Base-by-base conservation (phyloP, 192 early-diverging fungal species). In the Cetraspora pellucida region DNA sequence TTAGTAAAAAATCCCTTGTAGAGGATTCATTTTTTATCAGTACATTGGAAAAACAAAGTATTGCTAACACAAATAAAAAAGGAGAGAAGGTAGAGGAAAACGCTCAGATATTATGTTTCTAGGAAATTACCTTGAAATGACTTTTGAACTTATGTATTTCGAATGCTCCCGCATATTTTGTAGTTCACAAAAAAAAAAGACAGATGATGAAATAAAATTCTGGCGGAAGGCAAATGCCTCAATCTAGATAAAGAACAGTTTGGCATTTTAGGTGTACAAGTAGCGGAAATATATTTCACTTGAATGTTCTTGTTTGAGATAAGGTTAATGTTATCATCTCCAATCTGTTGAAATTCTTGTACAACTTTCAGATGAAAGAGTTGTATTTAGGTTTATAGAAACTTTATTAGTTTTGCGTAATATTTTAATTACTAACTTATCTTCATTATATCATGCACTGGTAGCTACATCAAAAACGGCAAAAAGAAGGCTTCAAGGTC, bases 101-200 rank as follows among this genome's bases (percentile, higher is more conserved):
- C 44, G 44, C 16, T 17, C 65, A 68, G 31, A 68, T 68, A 68
- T 68, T 6, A 68, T 68, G 65, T 28, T 68, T 1, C 7, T 47
- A 45, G 27, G 16, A 23, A 68, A 47, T 19, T 68, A 68, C 27
- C 45, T 16, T 25, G 60, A 63, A 63, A 30, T 2, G 23, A 63
- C 37, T 37, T 37, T 37, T 37, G 37, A 37, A 37, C 37, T 37
- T 37, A 1, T 37, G 37, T 1, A 37, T 63, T 0, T 63, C 60
- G 60, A 63, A 63, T 63, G 60, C 9, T 9, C 60, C 23, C 60
- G 60, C 60, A 3, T 63, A 63, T n/a, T 63, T 63, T 63, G 65
- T 45, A 68, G 44, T 47, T 5, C 65, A 68, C 65, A 68, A 68
- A 68, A 68, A 68, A 68, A 68, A 68, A 68, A 68, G 65, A 46